phyloP scores from a whole-genome alignment of 2,329 filamentous ascomycete genomes.

The Scopulariopsis brevicaulis region DNA sequence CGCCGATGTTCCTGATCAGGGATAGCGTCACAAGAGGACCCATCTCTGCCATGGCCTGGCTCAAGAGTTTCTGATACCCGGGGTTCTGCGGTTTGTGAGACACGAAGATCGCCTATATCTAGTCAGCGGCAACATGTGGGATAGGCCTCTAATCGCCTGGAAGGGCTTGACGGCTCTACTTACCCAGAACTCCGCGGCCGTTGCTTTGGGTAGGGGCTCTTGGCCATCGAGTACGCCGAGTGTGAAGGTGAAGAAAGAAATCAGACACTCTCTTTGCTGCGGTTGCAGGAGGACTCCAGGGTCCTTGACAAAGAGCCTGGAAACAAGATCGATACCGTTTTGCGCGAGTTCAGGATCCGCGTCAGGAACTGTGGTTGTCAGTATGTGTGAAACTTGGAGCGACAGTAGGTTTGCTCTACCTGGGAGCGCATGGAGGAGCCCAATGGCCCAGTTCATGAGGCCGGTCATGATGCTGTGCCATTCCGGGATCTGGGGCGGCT shows the following conservation, averaged over 20 bases:
- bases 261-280: constrained; percentile 43
- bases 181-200: constrained; percentile 68
- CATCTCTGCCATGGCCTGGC: constrained; percentile 42
- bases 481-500: constrained; percentile 13
- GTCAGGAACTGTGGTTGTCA: constrained; percentile 38
- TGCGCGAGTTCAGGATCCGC: constrained; percentile 64
- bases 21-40: constrained; percentile 49
- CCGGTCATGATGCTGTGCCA: constrained; percentile 27
- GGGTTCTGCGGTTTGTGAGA: constrained; percentile 27
- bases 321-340: constrained; percentile 61
- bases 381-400: neutral
- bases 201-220: constrained; percentile 65
- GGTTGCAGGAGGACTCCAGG: constrained; percentile 48
- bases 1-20: constrained; percentile 55
- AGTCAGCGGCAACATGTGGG: neutral
- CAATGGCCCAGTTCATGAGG: constrained; percentile 50
- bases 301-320: constrained; percentile 49
- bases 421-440: constrained; percentile 50
- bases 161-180: constrained; percentile 10
- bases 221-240: constrained; percentile 58
- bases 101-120: constrained; percentile 39
- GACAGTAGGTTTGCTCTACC: constrained; percentile 23
- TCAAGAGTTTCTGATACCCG: constrained; percentile 30
- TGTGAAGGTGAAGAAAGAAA: constrained; percentile 61
- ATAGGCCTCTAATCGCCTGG: neutral